A percentile compares a stretch with the other conserved stretches of the same genome.
These are phyloP conservation scores for Paracorniculantispora psalliotae DNA, from an alignment of 2,329 filamentous ascomycete genomes.

Conservation along the genomic window DNA sequence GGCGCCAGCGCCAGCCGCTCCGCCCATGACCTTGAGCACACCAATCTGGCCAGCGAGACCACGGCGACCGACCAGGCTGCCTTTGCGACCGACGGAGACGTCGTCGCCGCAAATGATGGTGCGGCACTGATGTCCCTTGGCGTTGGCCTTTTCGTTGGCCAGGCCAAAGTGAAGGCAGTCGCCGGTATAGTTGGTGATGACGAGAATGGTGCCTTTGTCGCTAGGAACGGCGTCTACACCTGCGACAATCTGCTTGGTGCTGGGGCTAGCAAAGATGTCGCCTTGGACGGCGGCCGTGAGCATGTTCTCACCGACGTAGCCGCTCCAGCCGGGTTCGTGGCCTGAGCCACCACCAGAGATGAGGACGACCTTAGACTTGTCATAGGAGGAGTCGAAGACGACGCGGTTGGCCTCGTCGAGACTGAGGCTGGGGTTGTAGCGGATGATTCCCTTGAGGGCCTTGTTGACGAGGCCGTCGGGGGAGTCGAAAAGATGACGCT, in stretches of 20 bases:
- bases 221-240: conserved; percentile 53
- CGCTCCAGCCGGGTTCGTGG: conserved; percentile 59
- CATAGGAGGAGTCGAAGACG: conserved; percentile 43
- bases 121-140: conserved; percentile 47
- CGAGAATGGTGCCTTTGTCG: conserved; percentile 51
- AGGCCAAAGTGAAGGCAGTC: conserved; percentile 59
- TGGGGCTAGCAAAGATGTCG: conserved; percentile 60
- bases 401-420: conserved; percentile 48
- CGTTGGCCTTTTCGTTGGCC: conserved; percentile 53
- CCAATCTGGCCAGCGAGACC: conserved; percentile 58
- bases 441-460: conserved; percentile 44
- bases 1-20: conserved; percentile 41
- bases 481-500: conserved; percentile 48
- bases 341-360: conserved; percentile 53
- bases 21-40: conserved; percentile 54
- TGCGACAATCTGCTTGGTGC: conserved; percentile 57
- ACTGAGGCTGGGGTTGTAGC: conserved; percentile 47
- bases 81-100: conserved; percentile 56
- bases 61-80: conserved; percentile 54
- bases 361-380: conserved; percentile 42
- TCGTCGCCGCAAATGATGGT: conserved; percentile 62
- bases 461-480: conserved; percentile 50
- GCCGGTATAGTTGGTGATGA: conserved; percentile 62
- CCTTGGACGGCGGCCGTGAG: conserved; percentile 57
- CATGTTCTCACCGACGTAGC: conserved; percentile 58